Percentiles rank a stretch among this genome's conserved stretches.
Conservation (phyloP, 2,329 filamentous ascomycete genomes). For the Beauveria rudraprayagi region DNA sequence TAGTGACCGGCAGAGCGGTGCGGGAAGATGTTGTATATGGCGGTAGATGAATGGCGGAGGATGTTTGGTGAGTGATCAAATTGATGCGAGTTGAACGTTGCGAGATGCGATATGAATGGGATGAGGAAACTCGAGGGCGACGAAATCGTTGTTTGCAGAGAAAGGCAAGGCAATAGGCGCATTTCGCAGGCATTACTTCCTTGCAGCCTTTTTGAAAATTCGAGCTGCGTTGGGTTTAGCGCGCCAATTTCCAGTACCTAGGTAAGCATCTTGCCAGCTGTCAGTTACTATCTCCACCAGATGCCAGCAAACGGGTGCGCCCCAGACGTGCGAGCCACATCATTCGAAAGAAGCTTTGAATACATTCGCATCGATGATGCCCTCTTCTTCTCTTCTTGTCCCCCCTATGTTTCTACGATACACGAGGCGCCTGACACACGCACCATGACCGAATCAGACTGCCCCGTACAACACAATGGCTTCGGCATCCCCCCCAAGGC, state of each 20-base stretch:
- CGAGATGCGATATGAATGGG: neutral
- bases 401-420: neutral
- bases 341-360: neutral
- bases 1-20: neutral
- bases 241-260: neutral
- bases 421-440: too few species aligned
- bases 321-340: neutral
- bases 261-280: too few species aligned
- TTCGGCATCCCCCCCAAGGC: neutral
- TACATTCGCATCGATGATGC: neutral
- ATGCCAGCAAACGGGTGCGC: too few species aligned
- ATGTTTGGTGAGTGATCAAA: neutral
- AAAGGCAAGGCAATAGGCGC: neutral
- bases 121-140: neutral
- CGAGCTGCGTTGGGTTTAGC: constrained; percentile 8
- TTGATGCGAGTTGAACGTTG: neutral
- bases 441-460: neutral
- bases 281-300: too few species aligned
- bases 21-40: neutral
- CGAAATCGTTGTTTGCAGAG: neutral
- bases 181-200: neutral
- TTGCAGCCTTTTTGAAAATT: neutral
- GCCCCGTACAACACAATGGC: neutral
- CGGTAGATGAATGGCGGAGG: too few species aligned
- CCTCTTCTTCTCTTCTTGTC: neutral